These are phyloP conservation scores for Coleophoma eucalyptorum DNA, from an alignment of 2,329 filamentous ascomycete species.

Conservation along the genomic window DNA sequence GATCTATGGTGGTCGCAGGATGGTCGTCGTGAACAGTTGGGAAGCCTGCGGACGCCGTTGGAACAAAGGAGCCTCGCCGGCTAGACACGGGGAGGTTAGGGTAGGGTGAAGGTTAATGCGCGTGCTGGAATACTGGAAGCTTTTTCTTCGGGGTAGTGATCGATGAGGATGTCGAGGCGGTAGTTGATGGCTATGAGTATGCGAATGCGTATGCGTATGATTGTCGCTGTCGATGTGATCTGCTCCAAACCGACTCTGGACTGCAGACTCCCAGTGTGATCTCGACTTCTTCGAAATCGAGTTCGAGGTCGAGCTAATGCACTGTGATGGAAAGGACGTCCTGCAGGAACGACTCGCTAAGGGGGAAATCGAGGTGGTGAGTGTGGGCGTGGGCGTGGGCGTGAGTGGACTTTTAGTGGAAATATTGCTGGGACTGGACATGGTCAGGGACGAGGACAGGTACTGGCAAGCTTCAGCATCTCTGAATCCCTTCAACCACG, in stretches of 20 bases:
- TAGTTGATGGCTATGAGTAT: neutral
- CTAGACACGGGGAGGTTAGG: neutral
- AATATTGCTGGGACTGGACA: too few relatives aligned
- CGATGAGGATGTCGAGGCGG: neutral
- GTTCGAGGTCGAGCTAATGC: neutral
- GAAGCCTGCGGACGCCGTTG: neutral
- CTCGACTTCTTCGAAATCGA: too few relatives aligned
- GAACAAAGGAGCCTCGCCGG: neutral
- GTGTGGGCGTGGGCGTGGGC: too few relatives aligned
- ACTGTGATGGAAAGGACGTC: neutral
- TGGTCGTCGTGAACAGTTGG: neutral
- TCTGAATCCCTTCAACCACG: too few relatives aligned
- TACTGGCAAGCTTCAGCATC: too few relatives aligned
- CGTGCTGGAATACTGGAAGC: neutral
- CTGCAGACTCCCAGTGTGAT: too few relatives aligned
- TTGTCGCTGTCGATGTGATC: neutral
- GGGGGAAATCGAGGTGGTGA: neutral
- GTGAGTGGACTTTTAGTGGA: too few relatives aligned
- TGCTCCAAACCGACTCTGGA: neutral
- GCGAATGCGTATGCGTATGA: neutral
- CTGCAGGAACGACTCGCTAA: neutral
- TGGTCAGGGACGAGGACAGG: too few relatives aligned
- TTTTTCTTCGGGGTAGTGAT: neutral
- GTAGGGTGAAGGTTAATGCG: neutral
- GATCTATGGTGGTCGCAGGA: conserved; percentile 13